Conservation (phyloP, 495 filamentous ascomycete genomes). For the Penicillium alfredii region DNA sequence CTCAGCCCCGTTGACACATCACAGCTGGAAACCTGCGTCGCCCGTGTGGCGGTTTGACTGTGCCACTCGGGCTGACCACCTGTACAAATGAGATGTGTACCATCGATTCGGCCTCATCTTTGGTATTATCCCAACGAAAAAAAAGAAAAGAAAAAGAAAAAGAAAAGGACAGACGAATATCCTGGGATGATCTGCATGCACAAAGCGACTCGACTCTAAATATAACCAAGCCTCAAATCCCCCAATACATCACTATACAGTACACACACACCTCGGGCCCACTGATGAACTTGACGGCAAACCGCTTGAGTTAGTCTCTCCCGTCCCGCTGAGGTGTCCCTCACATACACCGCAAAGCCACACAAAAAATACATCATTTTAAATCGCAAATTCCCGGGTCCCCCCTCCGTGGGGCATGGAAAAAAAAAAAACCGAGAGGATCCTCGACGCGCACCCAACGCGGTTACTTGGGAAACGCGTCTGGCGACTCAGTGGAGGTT, state of each 20-base stretch:
- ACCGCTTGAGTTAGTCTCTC: too few species aligned
- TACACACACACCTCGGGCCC: too few species aligned
- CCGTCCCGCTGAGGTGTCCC: neutral
- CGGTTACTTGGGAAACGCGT: constrained; percentile 33
- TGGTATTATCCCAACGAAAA: too few species aligned
- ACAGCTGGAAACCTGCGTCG: constrained; percentile 1
- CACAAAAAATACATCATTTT: too few species aligned
- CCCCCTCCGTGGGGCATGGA: constrained; percentile 17
- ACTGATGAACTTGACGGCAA: too few species aligned
- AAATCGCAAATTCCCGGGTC: constrained; percentile 17
- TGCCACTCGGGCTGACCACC: constrained; percentile 16
- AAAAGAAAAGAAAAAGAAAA: too few species aligned
- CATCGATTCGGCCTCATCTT: constrained; percentile 2
- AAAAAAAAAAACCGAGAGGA: constrained; percentile 11
- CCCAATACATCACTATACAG: too few species aligned
- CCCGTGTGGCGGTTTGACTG: constrained; percentile 27
- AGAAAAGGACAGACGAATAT: too few species aligned
- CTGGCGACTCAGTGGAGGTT: constrained; percentile 16
- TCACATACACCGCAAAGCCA: neutral
- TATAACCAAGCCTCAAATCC: too few species aligned
- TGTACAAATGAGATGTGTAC: constrained; percentile 2
- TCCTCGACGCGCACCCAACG: constrained; percentile 24
- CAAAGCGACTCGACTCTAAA: constrained; percentile 17
- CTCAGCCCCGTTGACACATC: constrained; percentile 15
- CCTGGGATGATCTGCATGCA: constrained; percentile 18